Evolutionary conservation across 441 rosid genomes (phyloP), one percentile per base, ranked within the genome.

Genomic region (Capsella rubella): DNA sequence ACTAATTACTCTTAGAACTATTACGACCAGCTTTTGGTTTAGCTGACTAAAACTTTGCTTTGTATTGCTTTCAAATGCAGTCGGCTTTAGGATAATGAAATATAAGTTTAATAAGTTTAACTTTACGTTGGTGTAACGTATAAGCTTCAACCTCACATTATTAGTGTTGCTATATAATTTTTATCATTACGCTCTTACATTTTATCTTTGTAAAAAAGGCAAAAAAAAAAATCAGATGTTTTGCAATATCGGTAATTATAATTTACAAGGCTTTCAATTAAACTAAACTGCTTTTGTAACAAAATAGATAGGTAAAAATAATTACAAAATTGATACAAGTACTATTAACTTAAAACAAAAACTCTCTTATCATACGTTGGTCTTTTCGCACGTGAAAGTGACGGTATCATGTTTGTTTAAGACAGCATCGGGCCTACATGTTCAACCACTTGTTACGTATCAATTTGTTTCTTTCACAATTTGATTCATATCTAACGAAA

Each of bases 371-470:
- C 49, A 57, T 31, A 74, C 56, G 76, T 58, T 42, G 78, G 73
- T 68, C 73, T 51, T 74, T 74, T 50, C 5, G 73, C 73, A 67
- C 78, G 78, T 67, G 78, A 67, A 74, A 67, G 45, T 51, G 55
- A 74, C 73, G 29, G 7, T 21, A 74, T 67, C 72, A 74, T 74
- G 55, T 58, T 67, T 51, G 32, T 1, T 10, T 6, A 18, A 39
- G 67, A 40, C 73, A 67, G 2, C 18, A 10, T 15, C 42, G 67
- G 78, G 14, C 55, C 73, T 61, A 56, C 72, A 47, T 57, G 77
- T 56, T 63, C 27, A 43, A 46, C 76, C 57, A 64, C 62, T 32
- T 64, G 27, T 37, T 21, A 52, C 29, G 35, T 21, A 21, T 21
- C 25, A 21, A 21, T 21, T 21, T 21, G 25, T 21, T 21, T 21